A percentile compares a stretch with the other conserved stretches of the same genome.
These are phyloP conservation scores for Paraconiothyrium brasiliense DNA, from an alignment of 2,329 filamentous ascomycete genomes.

Conservation along the genomic window DNA sequence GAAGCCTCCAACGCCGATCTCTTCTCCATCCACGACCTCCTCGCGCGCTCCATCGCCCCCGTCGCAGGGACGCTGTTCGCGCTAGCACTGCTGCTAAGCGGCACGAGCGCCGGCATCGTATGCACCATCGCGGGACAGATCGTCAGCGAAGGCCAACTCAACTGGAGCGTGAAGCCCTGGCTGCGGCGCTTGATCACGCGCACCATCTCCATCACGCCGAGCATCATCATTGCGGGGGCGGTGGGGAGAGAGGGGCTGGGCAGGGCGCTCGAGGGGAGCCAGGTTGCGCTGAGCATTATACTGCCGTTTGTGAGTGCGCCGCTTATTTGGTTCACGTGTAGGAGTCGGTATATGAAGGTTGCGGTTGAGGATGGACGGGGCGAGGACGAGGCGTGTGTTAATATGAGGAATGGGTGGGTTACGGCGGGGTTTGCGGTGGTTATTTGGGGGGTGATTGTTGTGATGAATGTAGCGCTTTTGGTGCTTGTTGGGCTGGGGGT, in stretches of 20 bases:
- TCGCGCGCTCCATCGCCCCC: constrained; percentile 73
- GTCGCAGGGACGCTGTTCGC: constrained; percentile 86
- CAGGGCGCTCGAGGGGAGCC: constrained; percentile 76
- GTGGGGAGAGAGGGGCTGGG: constrained; percentile 77
- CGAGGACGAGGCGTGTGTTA: constrained; percentile 42
- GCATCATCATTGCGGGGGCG: constrained; percentile 83
- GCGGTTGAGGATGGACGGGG: constrained; percentile 40
- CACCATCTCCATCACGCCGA: constrained; percentile 81
- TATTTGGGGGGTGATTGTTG: constrained; percentile 77
- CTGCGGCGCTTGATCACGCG: constrained; percentile 79
- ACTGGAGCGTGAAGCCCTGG: constrained; percentile 80
- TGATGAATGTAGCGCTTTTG: constrained; percentile 82
- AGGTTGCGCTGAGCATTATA: constrained; percentile 81
- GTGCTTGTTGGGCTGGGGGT: constrained; percentile 67
- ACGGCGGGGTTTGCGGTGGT: constrained; percentile 65
- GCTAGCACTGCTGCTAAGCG: constrained; percentile 80
- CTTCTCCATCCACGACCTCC: constrained; percentile 81
- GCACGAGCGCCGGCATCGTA: constrained; percentile 82
- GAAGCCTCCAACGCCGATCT: constrained; percentile 76
- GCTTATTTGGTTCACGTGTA: constrained; percentile 84
- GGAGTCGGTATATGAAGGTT: constrained; percentile 82
- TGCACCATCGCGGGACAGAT: constrained; percentile 92
- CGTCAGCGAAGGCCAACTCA: constrained; percentile 83
- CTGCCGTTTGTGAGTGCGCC: constrained; percentile 85
- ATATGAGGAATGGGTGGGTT: constrained; percentile 79